phyloP scores from a whole-genome alignment of 2,329 filamentous ascomycete species.

The Cladophialophora carrionii region DNA sequence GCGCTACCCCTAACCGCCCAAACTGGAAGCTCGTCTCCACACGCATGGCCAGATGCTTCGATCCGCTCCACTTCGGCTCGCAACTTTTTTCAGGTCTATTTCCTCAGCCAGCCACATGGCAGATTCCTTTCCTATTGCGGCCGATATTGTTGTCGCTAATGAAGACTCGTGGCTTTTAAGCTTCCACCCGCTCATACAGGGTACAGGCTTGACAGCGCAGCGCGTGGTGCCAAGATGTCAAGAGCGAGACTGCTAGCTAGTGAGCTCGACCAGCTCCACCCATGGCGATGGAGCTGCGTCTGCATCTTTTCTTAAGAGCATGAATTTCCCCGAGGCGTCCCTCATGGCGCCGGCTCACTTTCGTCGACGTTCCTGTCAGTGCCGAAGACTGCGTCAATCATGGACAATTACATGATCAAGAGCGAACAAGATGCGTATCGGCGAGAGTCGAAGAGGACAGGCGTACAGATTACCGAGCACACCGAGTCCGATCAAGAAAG shows the following conservation, averaged over 20 bases:
- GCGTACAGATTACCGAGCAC: slow-evolving; percentile 1
- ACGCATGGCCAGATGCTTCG: background rate
- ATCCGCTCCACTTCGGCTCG: background rate
- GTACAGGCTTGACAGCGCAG: background rate
- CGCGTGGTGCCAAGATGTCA: background rate
- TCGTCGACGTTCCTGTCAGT: background rate
- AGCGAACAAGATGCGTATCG: slow-evolving; percentile 3
- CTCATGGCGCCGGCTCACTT: background rate
- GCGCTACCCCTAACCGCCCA: background rate
- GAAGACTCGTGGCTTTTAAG: slow-evolving; percentile 1
- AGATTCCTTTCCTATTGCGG: background rate
- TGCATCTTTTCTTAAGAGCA: background rate
- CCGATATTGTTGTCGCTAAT: background rate
- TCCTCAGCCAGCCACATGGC: background rate
- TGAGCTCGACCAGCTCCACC: background rate
- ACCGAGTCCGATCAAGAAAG: background rate
- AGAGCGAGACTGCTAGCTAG: background rate
- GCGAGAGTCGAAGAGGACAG: background rate
- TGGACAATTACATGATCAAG: background rate
- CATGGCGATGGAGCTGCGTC: background rate
- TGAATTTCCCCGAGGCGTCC: background rate
- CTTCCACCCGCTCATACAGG: background rate
- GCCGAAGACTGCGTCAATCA: background rate
- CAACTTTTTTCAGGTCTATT: background rate
- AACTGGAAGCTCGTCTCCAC: background rate